These are phyloP conservation scores for Cubamyces lactineus DNA, from an alignment of 768 basidiomycete species.

Conservation along the genomic window DNA sequence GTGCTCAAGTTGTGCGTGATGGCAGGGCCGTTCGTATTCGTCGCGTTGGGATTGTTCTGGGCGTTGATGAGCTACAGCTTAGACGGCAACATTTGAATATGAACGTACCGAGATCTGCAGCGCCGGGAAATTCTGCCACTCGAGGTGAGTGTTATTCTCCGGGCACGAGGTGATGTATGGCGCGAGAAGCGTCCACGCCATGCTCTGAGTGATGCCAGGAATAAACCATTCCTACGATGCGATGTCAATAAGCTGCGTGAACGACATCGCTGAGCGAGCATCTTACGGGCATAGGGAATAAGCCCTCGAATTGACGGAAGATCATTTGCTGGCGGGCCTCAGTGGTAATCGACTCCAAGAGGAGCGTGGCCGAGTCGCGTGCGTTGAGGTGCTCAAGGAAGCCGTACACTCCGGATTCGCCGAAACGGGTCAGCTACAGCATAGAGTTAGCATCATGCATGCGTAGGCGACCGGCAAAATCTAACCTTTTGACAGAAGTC, in stretches of 20 bases:
- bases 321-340: constrained; percentile 69
- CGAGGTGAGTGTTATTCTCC: constrained; percentile 51
- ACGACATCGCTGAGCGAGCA: background rate
- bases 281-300: constrained; percentile 60
- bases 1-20: constrained; percentile 57
- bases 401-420: constrained; percentile 63
- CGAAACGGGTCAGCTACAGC: constrained; percentile 49
- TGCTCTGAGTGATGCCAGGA: constrained; percentile 60
- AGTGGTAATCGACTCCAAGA: constrained; percentile 60
- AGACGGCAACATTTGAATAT: no score
- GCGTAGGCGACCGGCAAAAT: no score
- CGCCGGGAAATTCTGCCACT: constrained; percentile 59
- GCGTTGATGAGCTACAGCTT: background rate
- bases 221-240: constrained; percentile 46
- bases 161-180: constrained; percentile 59
- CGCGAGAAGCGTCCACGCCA: constrained; percentile 63
- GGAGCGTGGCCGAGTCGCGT: constrained; percentile 51
- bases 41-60: constrained; percentile 39
- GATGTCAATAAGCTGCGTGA: background rate
- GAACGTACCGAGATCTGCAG: constrained; percentile 48
- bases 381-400: constrained; percentile 69
- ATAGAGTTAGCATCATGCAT: background rate
- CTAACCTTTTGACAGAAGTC: constrained; percentile 59
- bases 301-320: constrained; percentile 63
- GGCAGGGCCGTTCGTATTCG: constrained; percentile 47